phyloP scores from a whole-genome alignment of 192 early-diverging fungal species.

The Entomortierella parvispora region DNA sequence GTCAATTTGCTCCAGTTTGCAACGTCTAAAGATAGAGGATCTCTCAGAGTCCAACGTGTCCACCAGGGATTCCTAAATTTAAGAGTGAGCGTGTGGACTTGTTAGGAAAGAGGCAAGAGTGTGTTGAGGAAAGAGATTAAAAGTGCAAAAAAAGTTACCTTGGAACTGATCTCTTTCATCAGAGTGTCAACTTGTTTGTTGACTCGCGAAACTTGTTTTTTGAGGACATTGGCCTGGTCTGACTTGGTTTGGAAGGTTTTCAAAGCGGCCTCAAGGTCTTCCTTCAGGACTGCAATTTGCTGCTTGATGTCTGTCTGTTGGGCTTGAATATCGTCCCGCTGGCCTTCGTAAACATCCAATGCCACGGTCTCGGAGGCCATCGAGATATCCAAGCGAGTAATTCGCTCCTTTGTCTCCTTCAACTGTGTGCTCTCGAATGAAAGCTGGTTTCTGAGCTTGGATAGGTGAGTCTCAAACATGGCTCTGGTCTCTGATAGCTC shows the following conservation, averaged over 20 bases:
- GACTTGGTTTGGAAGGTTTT: slow-evolving; percentile 64
- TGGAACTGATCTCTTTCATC: slow-evolving; percentile 67
- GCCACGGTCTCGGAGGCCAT: slow-evolving; percentile 53
- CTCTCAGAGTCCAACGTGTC: slow-evolving; percentile 83
- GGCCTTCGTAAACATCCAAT: slow-evolving; percentile 50
- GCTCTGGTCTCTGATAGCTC: slow-evolving; percentile 79
- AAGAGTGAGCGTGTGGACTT: slow-evolving; percentile 1
- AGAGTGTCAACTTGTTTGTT: slow-evolving; percentile 76
- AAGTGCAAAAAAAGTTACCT: slow-evolving; percentile 25
- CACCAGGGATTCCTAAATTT: slow-evolving; percentile 71
- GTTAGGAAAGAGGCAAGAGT: neutral
- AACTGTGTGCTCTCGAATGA: slow-evolving; percentile 81
- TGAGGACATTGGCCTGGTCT: slow-evolving; percentile 62
- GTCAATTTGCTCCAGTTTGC: slow-evolving; percentile 94
- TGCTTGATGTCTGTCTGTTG: slow-evolving; percentile 60
- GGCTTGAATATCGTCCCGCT: slow-evolving; percentile 40
- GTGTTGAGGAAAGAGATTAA: neutral
- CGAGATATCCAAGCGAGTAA: slow-evolving; percentile 63
- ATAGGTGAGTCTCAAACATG: slow-evolving; percentile 80
- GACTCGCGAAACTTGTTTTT: slow-evolving; percentile 64
- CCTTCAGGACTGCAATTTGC: slow-evolving; percentile 61
- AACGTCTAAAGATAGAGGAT: slow-evolving; percentile 82
- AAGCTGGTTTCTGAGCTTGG: slow-evolving; percentile 82
- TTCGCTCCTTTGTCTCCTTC: slow-evolving; percentile 67
- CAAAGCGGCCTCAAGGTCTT: slow-evolving; percentile 58